phyloP scores from a whole-genome alignment of 176 grass and related monocot species.

The Avena atlantica region DNA sequence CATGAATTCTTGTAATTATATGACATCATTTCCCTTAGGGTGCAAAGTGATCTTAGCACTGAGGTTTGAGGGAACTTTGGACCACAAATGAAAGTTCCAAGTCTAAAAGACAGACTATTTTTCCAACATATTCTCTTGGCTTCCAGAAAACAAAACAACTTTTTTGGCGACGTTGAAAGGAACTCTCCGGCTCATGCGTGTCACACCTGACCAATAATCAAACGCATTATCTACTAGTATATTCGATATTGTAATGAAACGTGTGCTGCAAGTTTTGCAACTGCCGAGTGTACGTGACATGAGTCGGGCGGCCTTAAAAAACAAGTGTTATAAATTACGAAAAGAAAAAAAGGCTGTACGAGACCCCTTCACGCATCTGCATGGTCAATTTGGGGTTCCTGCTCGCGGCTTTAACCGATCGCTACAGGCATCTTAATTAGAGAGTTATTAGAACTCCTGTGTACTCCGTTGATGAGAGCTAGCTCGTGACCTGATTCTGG shows the following conservation, averaged over 20 bases:
- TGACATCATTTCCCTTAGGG: too few species aligned
- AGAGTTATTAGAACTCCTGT: too few species aligned
- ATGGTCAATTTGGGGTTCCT: neutral
- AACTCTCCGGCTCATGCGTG: neutral
- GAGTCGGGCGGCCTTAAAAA: neutral
- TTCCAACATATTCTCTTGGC: neutral
- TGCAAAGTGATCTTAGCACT: too few species aligned
- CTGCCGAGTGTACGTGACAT: neutral
- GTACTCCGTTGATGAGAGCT: neutral
- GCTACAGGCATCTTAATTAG: neutral
- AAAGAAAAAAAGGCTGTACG: neutral
- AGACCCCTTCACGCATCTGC: conserved; percentile 1
- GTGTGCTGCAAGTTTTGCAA: neutral
- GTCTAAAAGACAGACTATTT: neutral
- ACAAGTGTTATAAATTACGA: neutral
- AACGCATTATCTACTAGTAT: neutral
- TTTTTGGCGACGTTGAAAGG: neutral
- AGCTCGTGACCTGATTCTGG: neutral
- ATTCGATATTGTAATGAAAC: neutral
- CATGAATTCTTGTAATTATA: too few species aligned
- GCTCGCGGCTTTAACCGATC: neutral
- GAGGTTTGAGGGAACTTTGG: neutral
- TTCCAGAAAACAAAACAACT: neutral
- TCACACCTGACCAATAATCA: neutral
- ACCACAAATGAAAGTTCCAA: neutral